Percentiles rank a stretch among this genome's conserved stretches.
phyloP scores from a whole-genome alignment of 176 grass and related monocot species.

The Musa troglodytarum region DNA sequence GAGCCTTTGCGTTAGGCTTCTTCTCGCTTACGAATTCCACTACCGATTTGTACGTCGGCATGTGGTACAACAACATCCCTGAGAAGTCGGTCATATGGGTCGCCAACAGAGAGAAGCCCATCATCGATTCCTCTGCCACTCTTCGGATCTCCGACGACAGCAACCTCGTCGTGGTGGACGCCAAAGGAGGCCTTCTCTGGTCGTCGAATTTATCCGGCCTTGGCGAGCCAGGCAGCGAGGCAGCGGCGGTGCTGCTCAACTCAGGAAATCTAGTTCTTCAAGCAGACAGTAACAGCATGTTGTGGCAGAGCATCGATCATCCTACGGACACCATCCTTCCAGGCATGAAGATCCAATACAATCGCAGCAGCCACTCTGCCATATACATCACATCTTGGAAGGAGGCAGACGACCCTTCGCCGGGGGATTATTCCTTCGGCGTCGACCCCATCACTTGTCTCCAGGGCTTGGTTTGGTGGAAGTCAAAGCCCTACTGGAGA shows the following conservation, averaged over 20 bases:
- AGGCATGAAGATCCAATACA: slow-evolving; percentile 31
- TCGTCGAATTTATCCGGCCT: neutral
- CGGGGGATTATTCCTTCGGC: neutral
- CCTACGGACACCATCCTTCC: slow-evolving; percentile 30
- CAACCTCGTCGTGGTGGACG: slow-evolving; percentile 24
- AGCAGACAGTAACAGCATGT: neutral
- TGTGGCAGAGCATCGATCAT: slow-evolving; percentile 38
- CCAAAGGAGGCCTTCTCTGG: slow-evolving; percentile 14
- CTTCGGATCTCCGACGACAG: slow-evolving; percentile 12
- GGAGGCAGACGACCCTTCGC: neutral
- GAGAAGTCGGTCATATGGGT: slow-evolving; percentile 28
- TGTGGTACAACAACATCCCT: slow-evolving; percentile 33
- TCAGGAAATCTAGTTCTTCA: slow-evolving; percentile 27
- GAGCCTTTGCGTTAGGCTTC: slow-evolving; percentile 39
- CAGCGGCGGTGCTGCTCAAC: neutral
- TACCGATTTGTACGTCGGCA: slow-evolving; percentile 13
- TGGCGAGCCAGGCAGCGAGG: neutral
- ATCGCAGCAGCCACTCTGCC: neutral
- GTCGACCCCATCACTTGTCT: neutral
- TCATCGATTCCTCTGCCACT: neutral
- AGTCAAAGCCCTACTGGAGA: slow-evolving; percentile 1
- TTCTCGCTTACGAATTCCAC: slow-evolving; percentile 21
- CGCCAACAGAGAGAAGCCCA: slow-evolving; percentile 35
- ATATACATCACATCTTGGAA: neutral
- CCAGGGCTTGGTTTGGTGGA: neutral